Evolutionary conservation across 768 basidiomycete species (phyloP), one percentile per base, ranked within the genome.

Genomic region (Terana coerulea): DNA sequence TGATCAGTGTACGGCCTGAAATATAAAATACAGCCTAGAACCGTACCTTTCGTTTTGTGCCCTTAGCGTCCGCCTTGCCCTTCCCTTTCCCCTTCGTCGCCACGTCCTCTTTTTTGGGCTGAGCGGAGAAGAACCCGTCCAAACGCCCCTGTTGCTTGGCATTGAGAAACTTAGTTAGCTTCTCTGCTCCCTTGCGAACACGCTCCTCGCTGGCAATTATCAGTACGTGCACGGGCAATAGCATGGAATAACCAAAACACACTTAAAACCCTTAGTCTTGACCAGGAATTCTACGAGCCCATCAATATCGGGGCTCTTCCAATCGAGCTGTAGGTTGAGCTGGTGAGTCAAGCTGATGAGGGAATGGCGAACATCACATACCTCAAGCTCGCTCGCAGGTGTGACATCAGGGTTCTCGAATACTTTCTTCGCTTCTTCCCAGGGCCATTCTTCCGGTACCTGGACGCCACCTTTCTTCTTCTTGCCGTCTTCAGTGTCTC

Each of bases 211-310:
- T 98, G 63, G 19, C 37, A 14, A 36, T 9, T 9, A 37, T 35
- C 19, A 54, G 46, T 17, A 53, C 15, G 17, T 10, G 29, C 35
- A 25, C 35, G 26, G 3, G 12, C 4, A 12, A 7, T 9, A 34
- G 30, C 39, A 12, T 6, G 37, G 22, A 9, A 31, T 15, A 22
- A 49, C 39, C 42, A 24, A 50, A 28, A 72, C 85, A 51, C 58
- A 97, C 95, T 87, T 95, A 83, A 99, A 99, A 5, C 97, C 97
- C 66, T 99, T 98, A 64, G 98, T 90, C 31, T 72, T 83, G 14
- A 98, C 95, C 21, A 99, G 67, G 70, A 98, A 99, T 39, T 98
- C 81, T 4, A 99, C 84, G 3, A 99, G 75, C 6, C 95, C 95
- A 6, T 98, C 94, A 1, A 94, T 74, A 57, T 99, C 93, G 1